Base-by-base conservation (phyloP, 495 filamentous ascomycete species). In the Pyrenopolyporus hunteri region DNA sequence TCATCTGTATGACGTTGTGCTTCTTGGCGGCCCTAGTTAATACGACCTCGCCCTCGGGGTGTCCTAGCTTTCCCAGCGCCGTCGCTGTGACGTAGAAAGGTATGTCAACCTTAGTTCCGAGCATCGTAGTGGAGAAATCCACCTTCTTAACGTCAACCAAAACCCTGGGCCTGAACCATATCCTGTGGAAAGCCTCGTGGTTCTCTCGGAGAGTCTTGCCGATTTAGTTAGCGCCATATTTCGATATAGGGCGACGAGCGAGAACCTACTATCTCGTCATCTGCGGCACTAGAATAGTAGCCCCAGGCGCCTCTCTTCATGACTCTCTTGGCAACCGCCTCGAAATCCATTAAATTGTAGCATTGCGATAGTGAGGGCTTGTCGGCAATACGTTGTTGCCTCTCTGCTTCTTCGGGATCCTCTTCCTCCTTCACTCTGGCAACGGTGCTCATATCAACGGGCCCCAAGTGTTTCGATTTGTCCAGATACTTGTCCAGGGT, bases 301-400 rank as follows among this genome's bases (percentile, higher is more conserved):
- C 88, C 93, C 93, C 93, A 98, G 1, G 93, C 92, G 0, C 87
- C 89, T 74, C 89, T 93, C 81, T 95, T 96, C 93, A 97, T 96
- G 28, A 93, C 85, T 13, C 82, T 77, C 63, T 85, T 84, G 1
- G 93, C 93, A 16, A 97, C 92, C 3, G 89, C 84, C 79, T 98
- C 93, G 70, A 98, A 97, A 74, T 98, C 93, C 79, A 93, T 83
- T 61, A 98, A 75, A 66, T 98, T 98, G 75, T 92, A 97, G 80
- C 93, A 97, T 70, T 95, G 89, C 56, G 89, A 87, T 54, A 98
- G 80, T 43, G 85, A 77, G 1, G 93, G 93, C 89, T 91, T 97
- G 20, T 80, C 74, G 60, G 80, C 75, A 47, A 96, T 87, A 33
- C 92, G 84, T 70, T 89, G 82, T 74, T 86, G 84, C 44, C 93